These are phyloP conservation scores for Cryptococcus sp. DNA, from an alignment of 1,284 basidiomycete species.

Conservation along the genomic window DNA sequence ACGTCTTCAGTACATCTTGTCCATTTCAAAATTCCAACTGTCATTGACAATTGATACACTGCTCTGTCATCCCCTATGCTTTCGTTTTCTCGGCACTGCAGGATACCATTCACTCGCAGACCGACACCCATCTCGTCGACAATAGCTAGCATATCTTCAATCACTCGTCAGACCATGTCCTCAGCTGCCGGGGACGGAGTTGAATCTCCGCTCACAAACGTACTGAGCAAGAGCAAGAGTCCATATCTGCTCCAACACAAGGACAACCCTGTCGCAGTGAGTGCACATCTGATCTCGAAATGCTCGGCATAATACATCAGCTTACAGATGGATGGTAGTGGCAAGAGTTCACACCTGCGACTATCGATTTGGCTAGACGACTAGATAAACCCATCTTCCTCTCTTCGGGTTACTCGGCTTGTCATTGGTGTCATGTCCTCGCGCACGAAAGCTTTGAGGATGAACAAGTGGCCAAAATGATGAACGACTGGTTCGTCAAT, in stretches of 20 bases:
- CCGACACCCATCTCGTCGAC: neutral
- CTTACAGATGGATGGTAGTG: conserved; percentile 38
- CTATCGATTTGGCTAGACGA: conserved; percentile 52
- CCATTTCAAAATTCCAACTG: too few species aligned
- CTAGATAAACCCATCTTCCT: conserved; percentile 57
- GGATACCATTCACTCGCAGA: too few species aligned
- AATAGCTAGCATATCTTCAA: neutral
- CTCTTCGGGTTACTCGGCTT: conserved; percentile 56
- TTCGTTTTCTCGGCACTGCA: too few species aligned
- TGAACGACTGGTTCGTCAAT: conserved; percentile 57
- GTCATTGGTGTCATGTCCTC: conserved; percentile 49
- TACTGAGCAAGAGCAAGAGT: conserved; percentile 53
- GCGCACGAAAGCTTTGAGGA: conserved; percentile 56
- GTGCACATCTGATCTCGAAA: neutral
- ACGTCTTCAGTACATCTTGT: too few species aligned
- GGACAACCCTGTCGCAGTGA: conserved; percentile 53
- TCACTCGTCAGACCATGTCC: neutral
- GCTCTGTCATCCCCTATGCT: too few species aligned
- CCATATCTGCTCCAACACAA: conserved; percentile 57
- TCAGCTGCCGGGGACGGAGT: neutral
- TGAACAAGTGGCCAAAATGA: conserved; percentile 52
- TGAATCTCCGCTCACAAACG: conserved; percentile 32
- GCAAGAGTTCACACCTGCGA: conserved; percentile 56
- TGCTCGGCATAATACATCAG: neutral
- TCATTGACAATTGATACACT: too few species aligned